A percentile compares a stretch with the other conserved stretches of the same genome.
Evolutionary conservation across 2,329 filamentous ascomycete genomes (phyloP).

Genomic region (Colletotrichum horii): DNA sequence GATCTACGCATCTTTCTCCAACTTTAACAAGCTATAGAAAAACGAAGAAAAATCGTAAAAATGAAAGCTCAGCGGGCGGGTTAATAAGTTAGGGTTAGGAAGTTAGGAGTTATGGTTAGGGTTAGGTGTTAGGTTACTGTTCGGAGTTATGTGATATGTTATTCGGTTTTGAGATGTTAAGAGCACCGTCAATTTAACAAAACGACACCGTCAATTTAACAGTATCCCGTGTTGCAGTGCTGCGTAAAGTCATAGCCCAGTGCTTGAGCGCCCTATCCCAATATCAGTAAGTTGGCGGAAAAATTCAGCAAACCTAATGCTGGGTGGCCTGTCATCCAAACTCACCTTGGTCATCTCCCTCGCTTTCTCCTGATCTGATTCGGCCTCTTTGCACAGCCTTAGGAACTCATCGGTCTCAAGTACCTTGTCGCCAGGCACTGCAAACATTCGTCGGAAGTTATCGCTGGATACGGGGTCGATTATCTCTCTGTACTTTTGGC

Average conservation of each 20-base stretch:
- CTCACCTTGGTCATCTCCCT: constrained; percentile 36
- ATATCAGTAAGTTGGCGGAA: not conserved
- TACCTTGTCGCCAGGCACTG: constrained; percentile 39
- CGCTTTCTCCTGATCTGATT: constrained; percentile 35
- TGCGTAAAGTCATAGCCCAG: constrained; percentile 47
- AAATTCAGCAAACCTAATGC: not conserved
- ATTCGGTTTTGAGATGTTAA: no score
- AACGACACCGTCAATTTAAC: no score
- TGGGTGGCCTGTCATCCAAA: constrained; percentile 32
- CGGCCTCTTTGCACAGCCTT: constrained; percentile 37
- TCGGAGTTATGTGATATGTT: no score
- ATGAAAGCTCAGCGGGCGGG: no score
- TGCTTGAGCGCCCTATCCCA: not conserved
- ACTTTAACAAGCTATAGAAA: no score
- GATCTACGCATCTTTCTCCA: no score
- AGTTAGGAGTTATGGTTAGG: no score
- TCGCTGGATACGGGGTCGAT: constrained; percentile 46
- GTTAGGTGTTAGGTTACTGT: no score
- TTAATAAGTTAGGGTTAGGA: no score
- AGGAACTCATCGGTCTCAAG: constrained; percentile 32
- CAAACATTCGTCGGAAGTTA: constrained; percentile 46
- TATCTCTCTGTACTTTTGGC: constrained; percentile 47
- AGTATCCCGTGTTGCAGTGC: constrained; percentile 46
- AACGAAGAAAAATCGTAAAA: no score
- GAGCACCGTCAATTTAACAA: no score